phyloP scores from a whole-genome alignment of 2,329 filamentous ascomycete genomes.

The Clonostachys solani region DNA sequence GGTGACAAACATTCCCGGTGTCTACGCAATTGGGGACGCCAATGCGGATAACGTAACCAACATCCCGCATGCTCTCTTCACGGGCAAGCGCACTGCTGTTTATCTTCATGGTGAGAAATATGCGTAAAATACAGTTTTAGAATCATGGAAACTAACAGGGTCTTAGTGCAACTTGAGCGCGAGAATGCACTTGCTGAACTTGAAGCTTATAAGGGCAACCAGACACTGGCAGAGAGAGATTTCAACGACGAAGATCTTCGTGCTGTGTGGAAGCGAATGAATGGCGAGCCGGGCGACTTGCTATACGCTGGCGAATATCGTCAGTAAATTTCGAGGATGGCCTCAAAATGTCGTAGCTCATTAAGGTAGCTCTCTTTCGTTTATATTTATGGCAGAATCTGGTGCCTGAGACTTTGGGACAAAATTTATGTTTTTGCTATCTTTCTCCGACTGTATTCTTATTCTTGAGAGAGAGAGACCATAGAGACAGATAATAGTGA shows the following conservation, averaged over 20 bases:
- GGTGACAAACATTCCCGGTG: conserved; percentile 45
- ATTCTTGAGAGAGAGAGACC: too few species aligned
- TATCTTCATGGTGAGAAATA: conserved; percentile 46
- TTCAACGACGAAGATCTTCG: conserved; percentile 28
- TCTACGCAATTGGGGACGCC: conserved; percentile 56
- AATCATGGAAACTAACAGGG: conserved; percentile 1
- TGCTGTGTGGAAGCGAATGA: conserved; percentile 39
- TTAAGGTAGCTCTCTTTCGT: too few species aligned
- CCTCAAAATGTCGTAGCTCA: too few species aligned
- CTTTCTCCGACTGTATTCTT: too few species aligned
- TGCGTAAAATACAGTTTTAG: conserved; percentile 2
- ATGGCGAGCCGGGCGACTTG: conserved; percentile 33
- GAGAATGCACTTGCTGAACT: conserved; percentile 29
- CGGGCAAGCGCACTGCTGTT: conserved; percentile 53
- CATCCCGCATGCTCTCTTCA: conserved; percentile 56
- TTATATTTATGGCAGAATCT: too few species aligned
- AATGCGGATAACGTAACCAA: conserved; percentile 58
- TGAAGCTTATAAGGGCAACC: conserved; percentile 13
- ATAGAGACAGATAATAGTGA: too few species aligned
- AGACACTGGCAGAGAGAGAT: conserved; percentile 11
- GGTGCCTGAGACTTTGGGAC: too few species aligned
- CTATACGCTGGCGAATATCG: conserved; percentile 40
- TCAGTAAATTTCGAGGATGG: not conserved
- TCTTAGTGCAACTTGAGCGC: conserved; percentile 32
- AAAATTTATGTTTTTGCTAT: too few species aligned